Conservation (phyloP, 768 basidiomycete species). For the Lentinula lateritia region DNA sequence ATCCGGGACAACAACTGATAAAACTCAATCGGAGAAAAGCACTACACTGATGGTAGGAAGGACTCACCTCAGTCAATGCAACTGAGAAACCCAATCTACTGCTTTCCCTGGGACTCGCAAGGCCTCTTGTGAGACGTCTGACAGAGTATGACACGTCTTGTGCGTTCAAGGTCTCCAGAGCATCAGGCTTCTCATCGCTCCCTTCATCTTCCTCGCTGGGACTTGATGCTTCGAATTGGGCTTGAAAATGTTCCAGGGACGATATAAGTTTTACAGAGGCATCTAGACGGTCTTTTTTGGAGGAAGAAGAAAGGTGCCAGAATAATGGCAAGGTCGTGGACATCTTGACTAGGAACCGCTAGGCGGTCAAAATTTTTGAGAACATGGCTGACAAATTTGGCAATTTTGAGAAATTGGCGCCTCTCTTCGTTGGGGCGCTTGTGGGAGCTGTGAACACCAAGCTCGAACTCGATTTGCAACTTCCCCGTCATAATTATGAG, state of each 20-base stretch:
- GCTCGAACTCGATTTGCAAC: too few species aligned
- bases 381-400: neutral
- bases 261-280: conserved; percentile 81
- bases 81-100: conserved; percentile 95
- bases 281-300: conserved; percentile 74
- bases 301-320: conserved; percentile 85
- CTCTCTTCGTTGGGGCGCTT: neutral
- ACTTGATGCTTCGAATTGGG: conserved; percentile 43
- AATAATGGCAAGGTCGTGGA: conserved; percentile 89
- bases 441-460: too few species aligned
- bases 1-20: conserved; percentile 72
- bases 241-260: conserved; percentile 83
- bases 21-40: conserved; percentile 4
- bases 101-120: conserved; percentile 90
- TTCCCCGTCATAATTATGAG: too few species aligned
- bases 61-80: conserved; percentile 84
- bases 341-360: conserved; percentile 32
- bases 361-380: neutral
- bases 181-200: conserved; percentile 38
- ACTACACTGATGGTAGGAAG: conserved; percentile 1
- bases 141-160: conserved; percentile 93
- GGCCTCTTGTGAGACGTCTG: conserved; percentile 76
- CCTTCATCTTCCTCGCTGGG: conserved; percentile 45
- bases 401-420: neutral
- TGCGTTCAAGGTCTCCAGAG: conserved; percentile 66